These are phyloP conservation scores for Furculomyces boomerangus DNA, from an alignment of 371 early-diverging fungal species.

Conservation along the genomic window DNA sequence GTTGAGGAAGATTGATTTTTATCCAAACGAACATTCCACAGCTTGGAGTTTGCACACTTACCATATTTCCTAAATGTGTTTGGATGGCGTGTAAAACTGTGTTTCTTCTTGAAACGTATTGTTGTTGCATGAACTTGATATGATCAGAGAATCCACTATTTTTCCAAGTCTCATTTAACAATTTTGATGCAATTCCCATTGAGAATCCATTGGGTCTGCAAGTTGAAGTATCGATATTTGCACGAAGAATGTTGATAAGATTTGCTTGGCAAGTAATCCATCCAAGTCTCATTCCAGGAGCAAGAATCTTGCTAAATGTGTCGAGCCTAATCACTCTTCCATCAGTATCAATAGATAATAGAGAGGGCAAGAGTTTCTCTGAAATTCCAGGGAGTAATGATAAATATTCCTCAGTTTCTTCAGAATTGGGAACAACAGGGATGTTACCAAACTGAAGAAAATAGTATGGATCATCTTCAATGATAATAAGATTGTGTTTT, in stretches of 20 bases:
- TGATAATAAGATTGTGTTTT: slow-evolving; percentile 33
- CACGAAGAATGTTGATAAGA: slow-evolving; percentile 32
- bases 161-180: slow-evolving; percentile 34
- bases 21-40: slow-evolving; percentile 58
- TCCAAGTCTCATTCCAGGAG: slow-evolving; percentile 38
- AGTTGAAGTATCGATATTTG: slow-evolving; percentile 35
- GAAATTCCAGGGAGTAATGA: slow-evolving; percentile 8
- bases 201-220: slow-evolving; percentile 39
- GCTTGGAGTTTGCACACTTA: slow-evolving; percentile 29
- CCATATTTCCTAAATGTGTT: slow-evolving; percentile 28
- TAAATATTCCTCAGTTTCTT: slow-evolving; percentile 2
- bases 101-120: slow-evolving; percentile 33
- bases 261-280: slow-evolving; percentile 36
- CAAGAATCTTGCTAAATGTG: slow-evolving; percentile 44
- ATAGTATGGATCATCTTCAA: slow-evolving; percentile 62
- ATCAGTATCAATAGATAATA: slow-evolving; percentile 42
- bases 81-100: slow-evolving; percentile 25
- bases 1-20: slow-evolving; percentile 21
- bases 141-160: slow-evolving; percentile 25
- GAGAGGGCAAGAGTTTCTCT: slow-evolving; percentile 25
- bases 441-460: slow-evolving; percentile 30
- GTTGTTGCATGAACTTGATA: slow-evolving; percentile 25
- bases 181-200: slow-evolving; percentile 29
- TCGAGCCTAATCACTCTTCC: slow-evolving; percentile 48
- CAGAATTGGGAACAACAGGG: background rate